Evolutionary conservation across 208 protist species (phyloP).

Genomic region (Trypanosoma theileri): DNA sequence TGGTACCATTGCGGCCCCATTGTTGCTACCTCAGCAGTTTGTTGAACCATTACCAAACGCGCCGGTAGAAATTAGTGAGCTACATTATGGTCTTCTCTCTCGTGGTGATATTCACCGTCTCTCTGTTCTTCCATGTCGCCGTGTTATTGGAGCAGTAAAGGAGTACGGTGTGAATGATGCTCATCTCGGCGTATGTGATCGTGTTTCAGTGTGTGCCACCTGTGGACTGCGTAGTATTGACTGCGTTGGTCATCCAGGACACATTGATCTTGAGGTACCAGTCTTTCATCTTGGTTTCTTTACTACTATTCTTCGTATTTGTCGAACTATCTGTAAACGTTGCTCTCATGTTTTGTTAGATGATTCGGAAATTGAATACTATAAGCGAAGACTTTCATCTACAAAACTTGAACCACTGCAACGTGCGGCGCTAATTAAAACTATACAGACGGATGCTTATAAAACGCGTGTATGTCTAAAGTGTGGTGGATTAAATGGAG

Average conservation of each 20-base stretch:
- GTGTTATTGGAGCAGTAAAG: conserved; percentile 61
- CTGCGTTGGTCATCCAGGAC: conserved; percentile 98
- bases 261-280: conserved; percentile 97
- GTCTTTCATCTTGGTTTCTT: conserved; percentile 99
- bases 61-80: conserved; percentile 68
- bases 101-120: conserved; percentile 82
- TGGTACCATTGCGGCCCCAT: conserved; percentile 1
- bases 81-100: conserved; percentile 92
- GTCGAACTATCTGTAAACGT: conserved; percentile 98
- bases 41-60: conserved; percentile 54
- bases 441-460: conserved; percentile 85
- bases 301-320: conserved; percentile 90
- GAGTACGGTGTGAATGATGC: conserved; percentile 90
- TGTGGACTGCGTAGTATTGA: conserved; percentile 90
- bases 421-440: conserved; percentile 63
- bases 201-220: conserved; percentile 86
- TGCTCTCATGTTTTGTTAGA: conserved; percentile 92
- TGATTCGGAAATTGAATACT: conserved; percentile 73
- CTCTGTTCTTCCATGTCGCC: conserved; percentile 75
- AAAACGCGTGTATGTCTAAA: conserved; percentile 92
- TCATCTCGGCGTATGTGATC: conserved; percentile 91
- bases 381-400: conserved; percentile 47
- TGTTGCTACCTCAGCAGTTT: conserved; percentile 36
- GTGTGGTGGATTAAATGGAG: conserved; percentile 95
- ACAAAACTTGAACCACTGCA: conserved; percentile 66